Evolutionary conservation across 1,139 yeast genomes (phyloP), one percentile per base, ranked within the genome.

Genomic region (Torulaspora globosa): DNA sequence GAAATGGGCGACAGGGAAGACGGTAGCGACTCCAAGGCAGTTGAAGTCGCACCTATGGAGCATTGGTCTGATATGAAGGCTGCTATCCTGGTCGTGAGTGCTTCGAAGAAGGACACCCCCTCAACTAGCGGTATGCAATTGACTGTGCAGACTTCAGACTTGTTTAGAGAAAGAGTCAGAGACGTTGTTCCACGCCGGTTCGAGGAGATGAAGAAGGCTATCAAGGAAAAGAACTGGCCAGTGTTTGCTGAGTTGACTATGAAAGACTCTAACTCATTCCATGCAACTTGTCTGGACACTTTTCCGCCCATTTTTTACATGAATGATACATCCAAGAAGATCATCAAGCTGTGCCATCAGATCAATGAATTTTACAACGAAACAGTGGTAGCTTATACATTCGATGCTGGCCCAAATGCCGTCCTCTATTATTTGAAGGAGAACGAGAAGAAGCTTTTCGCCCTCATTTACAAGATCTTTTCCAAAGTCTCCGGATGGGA

Each of bases 331-430:
- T 89, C 97, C 12, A 86, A 85, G 60, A 83, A 82, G 52, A 80
- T 90, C 62, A 86, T 94, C 57, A 86, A 85, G 59, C 73, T 89
- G 48, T 78, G 90, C 30, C 95, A 92, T 67, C 72, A 75, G 48
- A 79, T 92, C 66, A 92, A 92, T 64, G 82, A 75, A 54, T 64
- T 65, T 44, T 82, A 76, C 54, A 85, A 85, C 42, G 73, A 76
- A 58, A 75, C 76, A 14, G 74, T 89, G 45, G 97, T 96, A 19
- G 97, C 97, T 30, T 92, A 92, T 69, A 94, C 99, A 2, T 92
- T 85, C 63, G 99, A 92, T 67, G 99, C 99, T 32, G 99, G 99
- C 62, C 98, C 99, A 66, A 92, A 92, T 70, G 96, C 97, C 11
- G 99, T 92, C 41, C 78, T 92, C 52, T 92, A 92, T 72, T 92